Evolutionary conservation across 495 filamentous ascomycete species (phyloP), one percentile per base, ranked within the genome.

Genomic region (Penicillium alfredii): DNA sequence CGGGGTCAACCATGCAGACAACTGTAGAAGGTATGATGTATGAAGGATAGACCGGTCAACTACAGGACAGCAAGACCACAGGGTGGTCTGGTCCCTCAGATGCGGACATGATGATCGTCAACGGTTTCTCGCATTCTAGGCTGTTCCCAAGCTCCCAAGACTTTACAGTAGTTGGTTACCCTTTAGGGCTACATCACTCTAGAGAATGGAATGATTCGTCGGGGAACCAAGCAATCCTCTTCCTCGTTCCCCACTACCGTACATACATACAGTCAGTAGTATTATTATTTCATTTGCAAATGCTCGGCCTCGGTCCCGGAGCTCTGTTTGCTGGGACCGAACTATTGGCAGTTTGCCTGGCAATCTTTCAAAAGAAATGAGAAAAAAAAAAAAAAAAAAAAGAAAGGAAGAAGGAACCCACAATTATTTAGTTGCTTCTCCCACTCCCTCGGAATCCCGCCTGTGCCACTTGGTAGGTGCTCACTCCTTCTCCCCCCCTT

Each of bases 121-220:
- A 57, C 53, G 50, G 50, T 49, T 48, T 51, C 44, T 41, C 44
- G 41, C 50, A 54, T 44, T 31, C 10, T 34, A 43, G 14, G 9
- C 35, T 22, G 27, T 38, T 19, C 25, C 18, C 17, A 17, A 13
- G 12, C 10, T 14, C 22, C 30, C 38, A 20, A 40, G 20, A 26
- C 13, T 28, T 25, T 17, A 12, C 12, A 4, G 21, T 20, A 15
- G 25, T 22, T 21, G n/a, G n/a, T n/a, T n/a, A n/a, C n/a, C n/a
- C n/a, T n/a, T n/a, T n/a, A n/a, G n/a, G n/a, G n/a, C n/a, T n/a
- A n/a, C n/a, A n/a, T n/a, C n/a, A n/a, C n/a, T n/a, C n/a, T n/a
- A n/a, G n/a, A n/a, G n/a, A n/a, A n/a, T n/a, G n/a, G n/a, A n/a
- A 17, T 44, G 30, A 44, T 49, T 40, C 27, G 40, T 28, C 45